Conservation (phyloP, 257 asterid species). For the Solanum stenotomum region DNA sequence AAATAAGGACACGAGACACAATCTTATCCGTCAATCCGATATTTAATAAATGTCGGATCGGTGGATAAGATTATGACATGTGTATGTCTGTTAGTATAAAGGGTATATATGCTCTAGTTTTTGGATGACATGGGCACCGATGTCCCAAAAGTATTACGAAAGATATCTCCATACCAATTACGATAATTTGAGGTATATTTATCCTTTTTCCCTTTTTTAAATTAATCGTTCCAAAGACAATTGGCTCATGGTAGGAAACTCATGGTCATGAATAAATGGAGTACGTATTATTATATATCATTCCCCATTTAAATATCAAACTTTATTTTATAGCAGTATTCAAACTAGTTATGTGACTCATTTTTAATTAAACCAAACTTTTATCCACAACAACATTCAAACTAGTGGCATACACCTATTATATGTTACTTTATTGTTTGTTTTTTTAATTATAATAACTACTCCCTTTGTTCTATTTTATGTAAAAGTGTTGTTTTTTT, state of each 20-base stretch:
- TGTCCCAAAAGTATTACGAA: rapidly evolving
- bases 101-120: no score
- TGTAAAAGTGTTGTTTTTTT: not conserved
- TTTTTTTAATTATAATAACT: not conserved
- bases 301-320: not conserved
- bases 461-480: not conserved
- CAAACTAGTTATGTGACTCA: no score
- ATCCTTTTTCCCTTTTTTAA: not conserved
- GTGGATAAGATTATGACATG: not conserved
- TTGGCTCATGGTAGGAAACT: not conserved
- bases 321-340: not conserved
- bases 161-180: no score
- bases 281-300: not conserved
- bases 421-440: not conserved
- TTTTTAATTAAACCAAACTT: not conserved
- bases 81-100: not conserved
- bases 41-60: not conserved
- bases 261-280: not conserved
- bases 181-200: rapidly evolving
- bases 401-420: not conserved
- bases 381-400: not conserved
- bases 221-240: not conserved
- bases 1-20: not conserved
- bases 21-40: no score
- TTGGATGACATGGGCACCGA: rapidly evolving